Evolutionary conservation across 2,329 filamentous ascomycete genomes (phyloP).

Genomic region (Penicillium brasilianum): DNA sequence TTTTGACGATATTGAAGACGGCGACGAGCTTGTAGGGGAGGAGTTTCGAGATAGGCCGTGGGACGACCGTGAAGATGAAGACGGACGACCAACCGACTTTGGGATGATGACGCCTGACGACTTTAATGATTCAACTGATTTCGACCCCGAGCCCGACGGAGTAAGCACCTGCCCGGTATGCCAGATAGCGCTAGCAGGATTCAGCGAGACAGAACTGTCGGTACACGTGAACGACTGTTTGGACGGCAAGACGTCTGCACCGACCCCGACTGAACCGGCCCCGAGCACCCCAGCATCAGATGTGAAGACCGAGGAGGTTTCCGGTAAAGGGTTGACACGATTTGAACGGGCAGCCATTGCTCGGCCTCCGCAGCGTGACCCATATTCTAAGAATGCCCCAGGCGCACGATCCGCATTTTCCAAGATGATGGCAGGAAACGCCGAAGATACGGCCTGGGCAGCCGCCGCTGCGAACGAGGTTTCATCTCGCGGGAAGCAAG

Average conservation of each 20-base stretch:
- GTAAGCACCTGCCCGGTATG: slow-evolving; percentile 75
- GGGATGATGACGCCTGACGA: slow-evolving; percentile 32
- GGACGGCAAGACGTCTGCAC: slow-evolving; percentile 71
- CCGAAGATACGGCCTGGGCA: slow-evolving; percentile 89
- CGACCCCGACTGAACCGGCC: background rate
- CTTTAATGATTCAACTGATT: slow-evolving; percentile 26
- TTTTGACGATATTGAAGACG: slow-evolving; percentile 67
- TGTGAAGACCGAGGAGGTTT: slow-evolving; percentile 10
- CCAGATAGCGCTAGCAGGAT: slow-evolving; percentile 63
- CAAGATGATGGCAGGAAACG: slow-evolving; percentile 89
- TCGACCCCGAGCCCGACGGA: slow-evolving; percentile 26
- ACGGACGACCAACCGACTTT: slow-evolving; percentile 33
- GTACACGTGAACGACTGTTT: slow-evolving; percentile 92
- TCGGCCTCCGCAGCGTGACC: slow-evolving; percentile 79
- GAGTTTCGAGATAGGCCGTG: slow-evolving; percentile 68
- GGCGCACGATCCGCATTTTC: slow-evolving; percentile 75
- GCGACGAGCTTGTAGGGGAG: slow-evolving; percentile 67
- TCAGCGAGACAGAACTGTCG: slow-evolving; percentile 66
- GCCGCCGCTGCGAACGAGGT: slow-evolving; percentile 80
- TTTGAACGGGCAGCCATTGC: slow-evolving; percentile 73
- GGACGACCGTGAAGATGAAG: slow-evolving; percentile 54
- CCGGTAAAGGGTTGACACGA: slow-evolving; percentile 51
- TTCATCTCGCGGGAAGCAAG: slow-evolving; percentile 79
- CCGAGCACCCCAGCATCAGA: background rate
- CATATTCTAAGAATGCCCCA: slow-evolving; percentile 62